Conservation (phyloP, 805 yeast species). For the Ogataea pini region DNA sequence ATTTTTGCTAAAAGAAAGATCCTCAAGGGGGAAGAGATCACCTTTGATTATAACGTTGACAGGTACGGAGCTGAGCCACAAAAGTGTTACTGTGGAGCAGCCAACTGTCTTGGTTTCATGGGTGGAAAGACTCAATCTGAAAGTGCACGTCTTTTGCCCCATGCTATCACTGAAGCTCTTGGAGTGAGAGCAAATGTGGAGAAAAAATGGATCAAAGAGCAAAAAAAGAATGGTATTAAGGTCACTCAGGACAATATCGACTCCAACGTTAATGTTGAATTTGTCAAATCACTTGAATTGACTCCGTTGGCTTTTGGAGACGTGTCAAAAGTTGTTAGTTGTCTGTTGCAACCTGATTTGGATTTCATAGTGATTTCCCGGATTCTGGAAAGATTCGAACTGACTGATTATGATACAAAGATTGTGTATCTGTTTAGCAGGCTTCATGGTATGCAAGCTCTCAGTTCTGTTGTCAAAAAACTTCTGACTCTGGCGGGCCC, state of each 20-base stretch:
- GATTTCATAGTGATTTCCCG: constrained; percentile 64
- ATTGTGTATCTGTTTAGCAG: constrained; percentile 63
- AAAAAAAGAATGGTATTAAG: constrained; percentile 48
- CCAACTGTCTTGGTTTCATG: constrained; percentile 87
- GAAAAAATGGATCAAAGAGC: constrained; percentile 67
- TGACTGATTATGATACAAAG: constrained; percentile 32
- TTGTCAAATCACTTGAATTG: constrained; percentile 59
- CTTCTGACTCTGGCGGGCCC: constrained; percentile 16
- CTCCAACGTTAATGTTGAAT: constrained; percentile 60
- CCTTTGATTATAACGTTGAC: constrained; percentile 92
- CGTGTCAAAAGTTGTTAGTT: constrained; percentile 78
- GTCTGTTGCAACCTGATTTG: constrained; percentile 69
- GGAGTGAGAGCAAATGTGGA: constrained; percentile 72
- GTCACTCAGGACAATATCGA: constrained; percentile 54
- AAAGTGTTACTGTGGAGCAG: constrained; percentile 90
- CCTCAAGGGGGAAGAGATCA: constrained; percentile 79
- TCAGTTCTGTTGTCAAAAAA: constrained; percentile 58
- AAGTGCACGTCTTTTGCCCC: constrained; percentile 81
- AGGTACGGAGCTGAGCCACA: constrained; percentile 94
- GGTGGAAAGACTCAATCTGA: constrained; percentile 98
- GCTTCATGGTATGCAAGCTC: constrained; percentile 84
- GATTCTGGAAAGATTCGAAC: constrained; percentile 64
- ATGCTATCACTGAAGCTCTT: constrained; percentile 78
- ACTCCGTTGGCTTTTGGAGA: constrained; percentile 54
- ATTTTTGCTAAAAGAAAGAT: constrained; percentile 83